Evolutionary conservation across 1,139 yeast genomes (phyloP), one percentile per base, ranked within the genome.

Genomic region (Yamadazyma mexicana): DNA sequence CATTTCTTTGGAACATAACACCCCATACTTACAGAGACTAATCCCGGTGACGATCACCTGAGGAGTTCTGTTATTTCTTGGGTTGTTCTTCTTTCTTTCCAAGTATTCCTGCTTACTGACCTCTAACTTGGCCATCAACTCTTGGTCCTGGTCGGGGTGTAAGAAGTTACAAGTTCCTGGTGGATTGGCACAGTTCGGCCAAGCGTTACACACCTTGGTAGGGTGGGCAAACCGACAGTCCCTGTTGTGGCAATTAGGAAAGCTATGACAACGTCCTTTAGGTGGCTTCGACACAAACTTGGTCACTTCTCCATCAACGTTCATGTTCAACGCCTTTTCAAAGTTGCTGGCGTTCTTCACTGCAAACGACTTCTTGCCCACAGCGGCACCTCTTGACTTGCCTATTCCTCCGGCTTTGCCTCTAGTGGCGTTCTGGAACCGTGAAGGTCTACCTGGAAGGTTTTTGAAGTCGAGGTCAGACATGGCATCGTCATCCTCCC

Each of bases 91-190:
- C 25, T 55, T 61, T 69, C 40, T 49, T 55, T 75, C 77, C 37
- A 58, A 54, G 52, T 59, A 75, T 52, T 76, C 80, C 50, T 73
- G 73, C 55, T 73, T 77, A 16, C 79, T 73, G 53, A 72, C 74
- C 53, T 81, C 87, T 44, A 81, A 68, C 58, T 81, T 85, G 31
- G 77, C 79, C 63, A 83, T 80, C 52, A 85, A 69, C 29, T 65
- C 87, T 49, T 76, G 83, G 60, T 87, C 96, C 63, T 87, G 87
- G 45, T 85, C 87, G 9, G 95, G 91, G 59, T 88, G 96, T 51
- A 88, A 67, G 54, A 67, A 87, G 49, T 80, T 82, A 62, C 96
- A 88, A 0, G 94, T 85, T 15, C 95, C 95, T 20, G 86, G 84
- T 5, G 83, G 77, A 52, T 84, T 83, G 20, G 86, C 75, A 64